Base-by-base conservation (phyloP, 306 rosid genomes). In the Prunus mira region DNA sequence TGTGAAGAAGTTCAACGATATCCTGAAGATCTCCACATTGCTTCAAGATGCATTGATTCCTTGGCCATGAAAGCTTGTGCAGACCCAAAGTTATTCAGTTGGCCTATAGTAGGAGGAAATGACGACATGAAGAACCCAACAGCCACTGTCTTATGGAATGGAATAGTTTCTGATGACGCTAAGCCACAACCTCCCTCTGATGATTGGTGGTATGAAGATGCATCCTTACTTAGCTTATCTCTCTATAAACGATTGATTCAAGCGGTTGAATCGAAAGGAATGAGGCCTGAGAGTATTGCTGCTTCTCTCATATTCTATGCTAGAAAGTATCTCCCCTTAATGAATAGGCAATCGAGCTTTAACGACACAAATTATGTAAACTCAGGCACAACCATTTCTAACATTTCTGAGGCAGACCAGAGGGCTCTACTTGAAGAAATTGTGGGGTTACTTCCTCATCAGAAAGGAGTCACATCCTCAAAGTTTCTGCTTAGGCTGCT, bases 181-280 rank as follows among this genome's bases (percentile, higher is more conserved):
- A 89, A 84, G 82, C 82, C 83, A 11, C 81, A 76, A 15, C 18
- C 71, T 34, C 38, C 62, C 5, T 81, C 80, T 7, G 89, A 88
- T 45, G 85, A 84, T 38, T 93, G 98, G 98, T 93, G 97, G 97
- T 83, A 79, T 27, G 96, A 89, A 78, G 98, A 93, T 68, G 85
- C 91, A 30, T 91, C 89, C 76, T 81, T 82, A 55, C 82, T 93
- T 34, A 86, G 89, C 77, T 80, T 91, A 51, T 81, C 88, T 22
- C 66, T 89, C 15, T 93, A 81, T 65, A 91, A 87, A 78, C 78
- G 87, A 57, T 75, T 93, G 18, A 83, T 93, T 74, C 68, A 86
- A 55, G 86, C 91, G 0, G 80, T 93, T 43, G 97, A 91, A 78
- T 75, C 83, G 9, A 91, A 84, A 76, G 97, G 97, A 65, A 84